phyloP scores from a whole-genome alignment of 108 stramenopile genomes.

The Asterionellopsis glacialis region DNA sequence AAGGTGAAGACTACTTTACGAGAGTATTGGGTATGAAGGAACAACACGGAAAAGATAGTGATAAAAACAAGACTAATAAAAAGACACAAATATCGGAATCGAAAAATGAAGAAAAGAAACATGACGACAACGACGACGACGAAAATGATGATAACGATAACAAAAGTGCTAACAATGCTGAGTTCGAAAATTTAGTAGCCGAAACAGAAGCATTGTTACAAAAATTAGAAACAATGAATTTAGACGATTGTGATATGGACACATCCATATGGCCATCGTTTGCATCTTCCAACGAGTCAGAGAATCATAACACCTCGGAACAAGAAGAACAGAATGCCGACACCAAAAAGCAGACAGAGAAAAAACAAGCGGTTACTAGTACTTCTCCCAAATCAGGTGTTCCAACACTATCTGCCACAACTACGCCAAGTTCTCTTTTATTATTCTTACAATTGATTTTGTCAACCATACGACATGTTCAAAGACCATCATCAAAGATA shows the following conservation, averaged over 20 bases:
- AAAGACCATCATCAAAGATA: slow-evolving; percentile 80
- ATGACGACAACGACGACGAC: not conserved
- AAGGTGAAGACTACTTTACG: slow-evolving; percentile 65
- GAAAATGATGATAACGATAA: not conserved
- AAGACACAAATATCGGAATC: too few species aligned
- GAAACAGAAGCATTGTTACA: slow-evolving; percentile 25
- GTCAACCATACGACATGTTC: slow-evolving; percentile 83
- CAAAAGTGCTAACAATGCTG: not conserved
- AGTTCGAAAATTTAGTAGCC: not conserved
- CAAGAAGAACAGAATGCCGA: not conserved
- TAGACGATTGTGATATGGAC: slow-evolving; percentile 41
- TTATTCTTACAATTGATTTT: slow-evolving; percentile 85
- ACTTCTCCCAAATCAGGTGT: slow-evolving; percentile 2
- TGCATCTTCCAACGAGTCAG: too few species aligned
- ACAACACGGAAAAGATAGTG: too few species aligned
- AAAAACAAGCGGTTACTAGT: too few species aligned
- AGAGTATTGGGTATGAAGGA: slow-evolving; percentile 51
- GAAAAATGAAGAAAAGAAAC: slow-evolving; percentile 48
- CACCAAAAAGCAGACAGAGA: too few species aligned
- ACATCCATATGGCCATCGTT: not conserved
- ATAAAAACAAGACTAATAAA: too few species aligned
- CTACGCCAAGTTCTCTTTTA: slow-evolving; percentile 57
- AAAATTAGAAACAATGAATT: slow-evolving; percentile 26
- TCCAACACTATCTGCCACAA: slow-evolving; percentile 8
- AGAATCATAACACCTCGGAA: not conserved